Base-by-base conservation (phyloP, 225 moss, liverwort and hornwort species). In the Asterella californica region DNA sequence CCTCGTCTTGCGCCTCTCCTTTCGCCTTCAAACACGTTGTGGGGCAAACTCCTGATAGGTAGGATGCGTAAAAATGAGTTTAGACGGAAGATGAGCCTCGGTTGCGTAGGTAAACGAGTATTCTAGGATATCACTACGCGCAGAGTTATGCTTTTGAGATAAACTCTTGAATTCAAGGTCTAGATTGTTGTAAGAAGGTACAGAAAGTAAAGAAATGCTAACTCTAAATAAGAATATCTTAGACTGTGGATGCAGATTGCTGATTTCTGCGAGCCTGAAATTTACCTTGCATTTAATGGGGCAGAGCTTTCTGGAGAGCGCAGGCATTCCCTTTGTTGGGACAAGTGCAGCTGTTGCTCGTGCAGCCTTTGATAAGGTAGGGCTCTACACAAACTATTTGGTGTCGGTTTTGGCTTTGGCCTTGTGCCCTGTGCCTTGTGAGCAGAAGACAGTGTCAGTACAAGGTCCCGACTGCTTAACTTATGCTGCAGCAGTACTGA, bases 351-450 rank as follows among this genome's bases (percentile, higher is more conserved):
- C 88, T 74, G 91, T 92, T 84, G 94, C 94, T 46, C 76, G 75
- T 79, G 78, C 82, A 78, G 97, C 94, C 74, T 97, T 97, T 84
- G 97, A 97, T 79, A 97, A 97, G 91, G 96, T 93, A 72, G 82
- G 81, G 49, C 29, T 76, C 49, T 65, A 24, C 47, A 68, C 55
- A 19, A 21, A 38, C 38, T 38, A 10, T 37, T 45, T 19, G 74
- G 66, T 37, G 22, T 25, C 65, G 32, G 30, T 33, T 25, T 47
- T 47, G 47, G 2, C 15, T n/a, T 48, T 46, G 57, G 47, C 22
- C 7, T 18, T 38, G n/a, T n/a, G n/a, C n/a, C n/a, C n/a, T 69
- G 19, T 68, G 18, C 67, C 6, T 34, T 45, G 18, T 37, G 0
- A 10, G 10, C 68, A 5, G 42, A 8, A 24, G 42, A 0, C 45